Base-by-base conservation (phyloP, 768 basidiomycete genomes). In the Xerocomellus amylosporus region DNA sequence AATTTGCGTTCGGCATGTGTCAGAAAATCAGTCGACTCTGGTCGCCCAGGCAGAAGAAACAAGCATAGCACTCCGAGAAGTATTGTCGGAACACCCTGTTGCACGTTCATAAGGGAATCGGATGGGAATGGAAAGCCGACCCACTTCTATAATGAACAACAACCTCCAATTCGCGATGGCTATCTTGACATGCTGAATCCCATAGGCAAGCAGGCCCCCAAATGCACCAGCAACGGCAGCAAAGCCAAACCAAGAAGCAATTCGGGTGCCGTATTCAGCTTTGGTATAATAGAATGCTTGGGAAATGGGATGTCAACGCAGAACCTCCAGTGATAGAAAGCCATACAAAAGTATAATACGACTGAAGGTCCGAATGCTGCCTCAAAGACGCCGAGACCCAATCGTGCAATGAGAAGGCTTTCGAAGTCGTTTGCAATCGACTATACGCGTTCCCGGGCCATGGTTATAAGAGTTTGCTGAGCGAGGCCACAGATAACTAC, bases 211-310 rank as follows among this genome's bases (percentile, higher is more conserved):
- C 28, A 82, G 64, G n/a, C 81, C 81, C 15, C 81, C 78, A 44
- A 83, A 82, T 46, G 82, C 81, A 38, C 81, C 79, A 14, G 81
- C 77, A 24, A 80, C 75, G 6, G 81, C 79, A 17, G 81, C 78
- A 59, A 81, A 83, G 4, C 78, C 76, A 59, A 81, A 81, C 76
- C 79, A 80, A 58, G 74, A 76, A n/a, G 79, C 78, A 55, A 74
- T 49, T 19, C 79, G 77, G 45, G 76, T 66, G 22, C 79, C 79
- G 12, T 75, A 68, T 58, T 80, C 79, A 2, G 68, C 61, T 51
- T 73, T 78, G 30, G 79, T 81, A 66, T 80, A 80, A 63, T 76
- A 80, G 43, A 79, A 73, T 4, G 79, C 79, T 80, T 53, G 30
- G 5, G 10, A n/a, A n/a, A 10, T 24, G 22, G 33, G 17, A 9